Conservation (phyloP, 208 protist genomes). For the Leishmania guyanensis region DNA sequence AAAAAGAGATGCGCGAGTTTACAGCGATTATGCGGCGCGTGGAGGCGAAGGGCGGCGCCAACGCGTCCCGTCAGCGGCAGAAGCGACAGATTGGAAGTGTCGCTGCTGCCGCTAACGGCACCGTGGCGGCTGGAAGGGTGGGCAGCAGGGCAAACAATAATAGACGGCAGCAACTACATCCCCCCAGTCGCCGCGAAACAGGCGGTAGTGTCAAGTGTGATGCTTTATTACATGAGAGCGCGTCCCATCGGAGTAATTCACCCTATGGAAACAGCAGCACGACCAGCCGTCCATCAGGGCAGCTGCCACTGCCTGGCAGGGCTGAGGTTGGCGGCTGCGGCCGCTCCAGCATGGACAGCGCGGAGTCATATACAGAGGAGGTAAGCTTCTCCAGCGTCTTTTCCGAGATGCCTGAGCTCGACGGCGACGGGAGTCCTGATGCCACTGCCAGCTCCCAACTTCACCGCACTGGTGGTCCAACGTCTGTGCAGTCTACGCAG, state of each 20-base stretch:
- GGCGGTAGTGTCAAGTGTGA: background rate
- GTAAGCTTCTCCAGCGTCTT: background rate
- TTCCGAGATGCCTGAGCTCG: conserved; percentile 2
- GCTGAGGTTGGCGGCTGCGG: background rate
- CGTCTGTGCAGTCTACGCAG: background rate
- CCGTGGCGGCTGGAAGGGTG: background rate
- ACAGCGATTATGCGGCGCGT: conserved; percentile 35
- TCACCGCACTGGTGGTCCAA: background rate
- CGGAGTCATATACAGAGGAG: background rate
- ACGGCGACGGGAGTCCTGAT: background rate
- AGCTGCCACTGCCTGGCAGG: background rate
- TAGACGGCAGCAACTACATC: background rate
- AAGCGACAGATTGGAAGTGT: background rate
- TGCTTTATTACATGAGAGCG: background rate
- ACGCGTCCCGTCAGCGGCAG: conserved; percentile 14
- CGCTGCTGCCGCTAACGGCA: background rate
- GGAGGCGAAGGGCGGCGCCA: conserved; percentile 29
- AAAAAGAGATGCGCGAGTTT: conserved; percentile 49
- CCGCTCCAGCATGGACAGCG: background rate
- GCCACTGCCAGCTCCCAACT: background rate
- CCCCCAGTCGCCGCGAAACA: background rate
- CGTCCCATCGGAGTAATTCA: background rate
- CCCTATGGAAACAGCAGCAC: background rate
- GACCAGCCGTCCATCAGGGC: background rate
- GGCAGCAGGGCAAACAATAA: background rate